Evolutionary conservation across 768 basidiomycete species (phyloP).

Genomic region (Boletellus ananas): DNA sequence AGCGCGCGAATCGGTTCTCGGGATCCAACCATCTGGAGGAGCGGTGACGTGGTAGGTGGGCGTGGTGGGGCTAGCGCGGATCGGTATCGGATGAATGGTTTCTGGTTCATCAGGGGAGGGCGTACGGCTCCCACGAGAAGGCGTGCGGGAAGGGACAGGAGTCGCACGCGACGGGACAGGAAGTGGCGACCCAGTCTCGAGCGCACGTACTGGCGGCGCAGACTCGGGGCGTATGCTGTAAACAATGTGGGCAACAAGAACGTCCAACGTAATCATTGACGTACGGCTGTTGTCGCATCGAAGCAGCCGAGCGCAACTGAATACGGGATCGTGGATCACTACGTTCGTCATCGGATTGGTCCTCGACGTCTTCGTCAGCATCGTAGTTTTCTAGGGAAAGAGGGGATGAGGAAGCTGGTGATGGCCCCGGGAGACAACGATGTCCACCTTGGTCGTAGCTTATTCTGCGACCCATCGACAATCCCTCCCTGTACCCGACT

Average conservation of each 20-base stretch:
- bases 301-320: conserved; percentile 14
- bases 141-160: conserved; percentile 15
- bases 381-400: conserved; percentile 9
- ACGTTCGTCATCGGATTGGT: conserved; percentile 21
- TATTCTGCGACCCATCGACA: conserved; percentile 32
- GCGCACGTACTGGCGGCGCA: conserved; percentile 23
- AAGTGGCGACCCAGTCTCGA: conserved; percentile 18
- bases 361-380: conserved; percentile 17
- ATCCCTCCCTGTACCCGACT: conserved; percentile 41
- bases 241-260: conserved; percentile 13
- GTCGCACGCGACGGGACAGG: conserved; percentile 19
- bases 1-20: conserved; percentile 25
- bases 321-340: conserved; percentile 12
- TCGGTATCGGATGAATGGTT: conserved; percentile 27
- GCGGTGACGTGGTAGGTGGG: conserved; percentile 1
- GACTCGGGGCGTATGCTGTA: conserved; percentile 27
- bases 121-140: conserved; percentile 18
- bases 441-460: conserved; percentile 28
- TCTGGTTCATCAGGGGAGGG: conserved; percentile 20
- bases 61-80: conserved; percentile 20
- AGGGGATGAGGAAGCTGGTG: conserved; percentile 10
- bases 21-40: conserved; percentile 30
- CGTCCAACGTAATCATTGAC: conserved; percentile 8
- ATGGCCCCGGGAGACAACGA: conserved; percentile 7
- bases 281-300: conserved; percentile 22